Percentiles rank a stretch among this genome's conserved stretches.
Conservation (phyloP, 108 stramenopile genomes). For the Nitzschia palea region DNA sequence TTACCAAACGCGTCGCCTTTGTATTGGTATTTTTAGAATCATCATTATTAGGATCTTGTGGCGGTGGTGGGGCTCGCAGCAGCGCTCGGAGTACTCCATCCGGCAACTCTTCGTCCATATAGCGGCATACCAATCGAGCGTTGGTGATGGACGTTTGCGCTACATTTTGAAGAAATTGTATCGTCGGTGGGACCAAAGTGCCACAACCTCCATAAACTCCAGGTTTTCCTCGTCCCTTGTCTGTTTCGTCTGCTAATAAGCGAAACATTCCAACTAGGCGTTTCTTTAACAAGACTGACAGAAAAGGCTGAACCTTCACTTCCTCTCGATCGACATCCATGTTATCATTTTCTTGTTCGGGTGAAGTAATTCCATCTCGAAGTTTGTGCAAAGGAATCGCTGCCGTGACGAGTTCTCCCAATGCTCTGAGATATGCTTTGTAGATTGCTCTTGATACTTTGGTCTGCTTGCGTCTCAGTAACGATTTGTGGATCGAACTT, state of each 20-base stretch:
- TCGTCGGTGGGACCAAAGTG: constrained; percentile 14
- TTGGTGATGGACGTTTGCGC: constrained; percentile 24
- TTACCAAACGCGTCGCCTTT: neutral
- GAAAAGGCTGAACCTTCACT: constrained; percentile 19
- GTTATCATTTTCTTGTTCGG: neutral
- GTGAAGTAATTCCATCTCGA: neutral
- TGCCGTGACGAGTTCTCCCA: constrained; percentile 49
- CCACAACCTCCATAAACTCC: constrained; percentile 28
- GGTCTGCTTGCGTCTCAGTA: constrained; percentile 33
- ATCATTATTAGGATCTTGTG: neutral
- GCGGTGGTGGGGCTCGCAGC: constrained; percentile 16
- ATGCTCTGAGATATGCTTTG: constrained; percentile 42
- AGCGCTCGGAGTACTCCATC: constrained; percentile 37
- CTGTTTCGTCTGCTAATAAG: constrained; percentile 41
- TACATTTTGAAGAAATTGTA: constrained; percentile 34
- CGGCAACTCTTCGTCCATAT: constrained; percentile 27
- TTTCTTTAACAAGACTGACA: constrained; percentile 53
- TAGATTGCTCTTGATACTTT: constrained; percentile 35
- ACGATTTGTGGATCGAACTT: constrained; percentile 45
- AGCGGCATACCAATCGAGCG: constrained; percentile 56
- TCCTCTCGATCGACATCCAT: neutral
- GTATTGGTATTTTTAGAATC: neutral
- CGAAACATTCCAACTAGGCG: constrained; percentile 51
- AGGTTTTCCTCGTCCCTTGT: constrained; percentile 38
- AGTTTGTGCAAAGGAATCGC: constrained; percentile 54